Evolutionary conservation across 257 asterid genomes (phyloP).

Genomic region (Nicotiana undulata): DNA sequence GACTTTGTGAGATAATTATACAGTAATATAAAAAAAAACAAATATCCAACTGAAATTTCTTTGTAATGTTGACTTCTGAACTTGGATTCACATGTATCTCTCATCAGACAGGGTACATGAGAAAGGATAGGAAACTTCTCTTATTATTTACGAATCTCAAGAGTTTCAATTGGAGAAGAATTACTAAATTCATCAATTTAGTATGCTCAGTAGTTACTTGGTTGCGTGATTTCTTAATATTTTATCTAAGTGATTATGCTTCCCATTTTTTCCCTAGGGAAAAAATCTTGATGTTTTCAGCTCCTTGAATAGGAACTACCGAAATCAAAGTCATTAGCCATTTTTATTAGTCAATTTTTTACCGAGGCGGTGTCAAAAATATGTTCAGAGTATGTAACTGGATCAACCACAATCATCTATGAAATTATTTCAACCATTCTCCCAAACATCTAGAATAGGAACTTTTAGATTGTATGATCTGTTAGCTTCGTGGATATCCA

Average conservation of each 20-base stretch:
- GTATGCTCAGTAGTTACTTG: conserved; percentile 1
- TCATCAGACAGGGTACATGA: not conserved
- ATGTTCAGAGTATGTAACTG: not conserved
- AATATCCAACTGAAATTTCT: not conserved
- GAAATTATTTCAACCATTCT: not conserved
- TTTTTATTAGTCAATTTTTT: not conserved
- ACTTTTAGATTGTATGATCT: not conserved
- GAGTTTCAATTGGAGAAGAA: not conserved
- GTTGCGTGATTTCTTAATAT: not conserved
- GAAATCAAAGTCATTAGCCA: not conserved
- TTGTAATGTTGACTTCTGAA: not conserved
- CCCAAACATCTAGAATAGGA: not conserved
- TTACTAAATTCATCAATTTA: not conserved
- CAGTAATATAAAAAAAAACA: not conserved
- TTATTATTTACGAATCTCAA: not conserved
- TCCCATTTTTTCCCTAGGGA: not conserved
- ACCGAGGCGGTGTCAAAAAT: not conserved
- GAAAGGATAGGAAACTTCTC: not conserved
- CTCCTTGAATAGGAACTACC: not conserved
- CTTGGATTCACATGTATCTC: not conserved
- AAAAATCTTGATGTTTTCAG: not conserved
- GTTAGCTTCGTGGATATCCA: not conserved
- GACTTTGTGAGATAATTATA: not conserved
- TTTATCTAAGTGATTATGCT: not conserved
- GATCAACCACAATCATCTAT: not conserved